Evolutionary conservation across 1,284 basidiomycete genomes (phyloP).

Genomic region (Boletus smithii): DNA sequence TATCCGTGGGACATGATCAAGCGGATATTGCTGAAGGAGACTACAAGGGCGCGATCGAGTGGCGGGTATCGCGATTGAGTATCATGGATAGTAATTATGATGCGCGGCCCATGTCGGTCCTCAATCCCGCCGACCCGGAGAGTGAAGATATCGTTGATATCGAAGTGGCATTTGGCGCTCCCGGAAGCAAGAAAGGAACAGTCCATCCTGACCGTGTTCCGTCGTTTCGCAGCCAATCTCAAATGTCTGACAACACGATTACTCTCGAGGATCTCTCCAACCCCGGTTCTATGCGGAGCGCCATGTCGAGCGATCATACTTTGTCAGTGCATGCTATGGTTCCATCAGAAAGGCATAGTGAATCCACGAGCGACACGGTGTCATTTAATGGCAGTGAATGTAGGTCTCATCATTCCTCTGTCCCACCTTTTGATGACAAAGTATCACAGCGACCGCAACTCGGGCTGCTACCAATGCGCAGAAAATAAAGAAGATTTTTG

Average conservation of each 20-base stretch:
- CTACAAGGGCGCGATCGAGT: conserved; percentile 68
- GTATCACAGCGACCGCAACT: conserved; percentile 20
- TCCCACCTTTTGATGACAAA: conserved; percentile 8
- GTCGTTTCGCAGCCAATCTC: conserved; percentile 34
- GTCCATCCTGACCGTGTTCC: conserved; percentile 25
- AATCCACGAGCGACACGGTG: conserved; percentile 24
- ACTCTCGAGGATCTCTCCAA: conserved; percentile 31
- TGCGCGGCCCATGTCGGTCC: conserved; percentile 36
- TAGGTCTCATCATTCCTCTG: conserved; percentile 25
- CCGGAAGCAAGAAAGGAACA: conserved; percentile 27
- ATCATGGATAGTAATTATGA: conserved; percentile 50
- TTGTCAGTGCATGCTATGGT: conserved; percentile 27
- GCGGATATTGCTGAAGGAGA: conserved; percentile 62
- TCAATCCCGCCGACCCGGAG: conserved; percentile 38
- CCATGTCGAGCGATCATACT: conserved; percentile 26
- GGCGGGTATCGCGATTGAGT: conserved; percentile 67
- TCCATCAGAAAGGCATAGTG: conserved; percentile 21
- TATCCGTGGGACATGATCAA: conserved; percentile 66
- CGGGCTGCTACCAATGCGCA: conserved; percentile 41
- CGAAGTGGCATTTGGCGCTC: conserved; percentile 48
- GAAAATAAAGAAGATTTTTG: conserved; percentile 76
- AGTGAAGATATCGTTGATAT: conserved; percentile 63
- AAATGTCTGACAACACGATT: conserved; percentile 36
- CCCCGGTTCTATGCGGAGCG: conserved; percentile 16
- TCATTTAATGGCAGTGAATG: conserved; percentile 36